These are phyloP conservation scores for Boletus eberwhitei DNA, from an alignment of 768 basidiomycete species.

Conservation along the genomic window DNA sequence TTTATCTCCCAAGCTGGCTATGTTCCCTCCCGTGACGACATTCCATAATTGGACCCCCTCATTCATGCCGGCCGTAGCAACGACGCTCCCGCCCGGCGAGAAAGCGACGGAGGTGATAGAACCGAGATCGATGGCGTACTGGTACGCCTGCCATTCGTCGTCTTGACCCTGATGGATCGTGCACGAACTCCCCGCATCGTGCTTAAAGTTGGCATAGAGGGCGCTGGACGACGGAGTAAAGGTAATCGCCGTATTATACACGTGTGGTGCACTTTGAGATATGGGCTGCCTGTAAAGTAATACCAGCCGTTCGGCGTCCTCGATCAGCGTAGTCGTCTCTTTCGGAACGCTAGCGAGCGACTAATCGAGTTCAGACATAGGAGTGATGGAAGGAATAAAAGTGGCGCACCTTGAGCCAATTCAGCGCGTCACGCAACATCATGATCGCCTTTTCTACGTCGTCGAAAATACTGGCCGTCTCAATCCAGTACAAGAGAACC, in stretches of 20 bases:
- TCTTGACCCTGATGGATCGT: background rate
- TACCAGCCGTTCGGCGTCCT: slow-evolving; percentile 13
- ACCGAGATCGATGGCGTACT: slow-evolving; percentile 1
- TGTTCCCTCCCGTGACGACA: slow-evolving; percentile 7
- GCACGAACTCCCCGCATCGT: slow-evolving; percentile 4
- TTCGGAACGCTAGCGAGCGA: background rate
- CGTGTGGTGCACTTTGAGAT: slow-evolving; percentile 11
- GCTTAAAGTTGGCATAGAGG: slow-evolving; percentile 11
- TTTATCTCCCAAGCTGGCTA: slow-evolving; percentile 10
- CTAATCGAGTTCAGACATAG: background rate
- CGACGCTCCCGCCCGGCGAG: slow-evolving; percentile 9
- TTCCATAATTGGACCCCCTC: slow-evolving; percentile 19
- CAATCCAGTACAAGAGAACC: slow-evolving; percentile 14
- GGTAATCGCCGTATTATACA: slow-evolving; percentile 10
- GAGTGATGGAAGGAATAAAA: background rate
- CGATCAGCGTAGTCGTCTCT: slow-evolving; percentile 1
- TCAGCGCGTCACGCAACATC: slow-evolving; percentile 3
- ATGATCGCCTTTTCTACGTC: slow-evolving; percentile 11
- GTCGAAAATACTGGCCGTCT: slow-evolving; percentile 8
- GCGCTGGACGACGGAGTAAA: slow-evolving; percentile 6
- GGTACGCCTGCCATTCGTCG: slow-evolving; percentile 4
- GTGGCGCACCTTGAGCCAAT: slow-evolving; percentile 12
- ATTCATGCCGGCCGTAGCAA: slow-evolving; percentile 8
- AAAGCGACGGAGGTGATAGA: slow-evolving; percentile 9
- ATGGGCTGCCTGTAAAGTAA: slow-evolving; percentile 12